Conservation (phyloP, 2,329 filamentous ascomycete species). For the Fonsecaea monophora region DNA sequence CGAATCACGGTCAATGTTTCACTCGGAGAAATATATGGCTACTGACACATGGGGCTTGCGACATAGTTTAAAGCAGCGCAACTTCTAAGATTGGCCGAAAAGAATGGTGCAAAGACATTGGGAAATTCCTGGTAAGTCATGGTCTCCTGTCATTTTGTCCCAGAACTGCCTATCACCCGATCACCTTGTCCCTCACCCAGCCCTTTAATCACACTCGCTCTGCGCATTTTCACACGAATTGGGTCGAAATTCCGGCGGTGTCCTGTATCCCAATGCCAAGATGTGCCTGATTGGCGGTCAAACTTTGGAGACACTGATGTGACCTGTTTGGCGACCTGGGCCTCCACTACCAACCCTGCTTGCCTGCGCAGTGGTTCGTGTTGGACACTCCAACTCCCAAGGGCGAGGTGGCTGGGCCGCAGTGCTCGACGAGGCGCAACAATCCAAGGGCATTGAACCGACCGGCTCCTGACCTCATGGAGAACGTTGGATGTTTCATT, state of each 20-base stretch:
- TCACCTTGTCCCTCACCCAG: conserved; percentile 8
- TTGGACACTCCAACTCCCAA: conserved; percentile 5
- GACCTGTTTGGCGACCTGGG: conserved; percentile 36
- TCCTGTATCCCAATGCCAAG: conserved; percentile 32
- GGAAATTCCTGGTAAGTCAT: conserved; percentile 89
- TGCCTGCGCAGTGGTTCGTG: conserved; percentile 2
- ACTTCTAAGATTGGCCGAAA: conserved; percentile 90
- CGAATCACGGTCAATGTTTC: conserved; percentile 48
- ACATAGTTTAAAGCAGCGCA: conserved; percentile 77
- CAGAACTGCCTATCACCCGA: conserved; percentile 22
- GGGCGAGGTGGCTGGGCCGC: conserved; percentile 31
- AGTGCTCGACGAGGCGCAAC: conserved; percentile 12
- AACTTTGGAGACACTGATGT: conserved; percentile 29
- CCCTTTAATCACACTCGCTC: conserved; percentile 15
- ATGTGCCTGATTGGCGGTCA: conserved; percentile 33
- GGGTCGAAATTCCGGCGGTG: conserved; percentile 31
- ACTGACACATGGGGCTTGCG: conserved; percentile 53
- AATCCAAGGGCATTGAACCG: conserved; percentile 2
- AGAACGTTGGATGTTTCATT: conserved; percentile 19
- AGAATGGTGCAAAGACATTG: conserved; percentile 84
- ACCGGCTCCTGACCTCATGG: conserved; percentile 9
- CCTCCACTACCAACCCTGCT: conserved; percentile 13
- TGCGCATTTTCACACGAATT: conserved; percentile 26
- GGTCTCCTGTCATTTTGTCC: conserved; percentile 24
- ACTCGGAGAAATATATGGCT: conserved; percentile 32